Conservation (phyloP, 2,329 filamentous ascomycete species). For the Mollisia scopiformis region DNA sequence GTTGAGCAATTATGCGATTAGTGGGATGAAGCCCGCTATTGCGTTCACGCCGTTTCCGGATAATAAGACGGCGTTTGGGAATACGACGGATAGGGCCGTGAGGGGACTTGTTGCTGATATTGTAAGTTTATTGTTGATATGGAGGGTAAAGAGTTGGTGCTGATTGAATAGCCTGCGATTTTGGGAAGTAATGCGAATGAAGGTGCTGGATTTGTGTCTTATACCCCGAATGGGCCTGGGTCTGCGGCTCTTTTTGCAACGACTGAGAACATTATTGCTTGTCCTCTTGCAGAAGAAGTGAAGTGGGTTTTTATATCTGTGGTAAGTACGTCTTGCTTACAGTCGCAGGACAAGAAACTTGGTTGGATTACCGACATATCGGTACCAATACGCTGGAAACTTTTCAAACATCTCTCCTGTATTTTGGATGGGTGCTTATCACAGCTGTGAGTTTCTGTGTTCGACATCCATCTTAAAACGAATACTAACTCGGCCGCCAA, state of each 20-base stretch:
- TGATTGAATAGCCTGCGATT: conserved; percentile 28
- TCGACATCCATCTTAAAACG: not conserved
- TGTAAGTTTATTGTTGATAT: conserved; percentile 15
- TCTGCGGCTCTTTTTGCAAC: not conserved
- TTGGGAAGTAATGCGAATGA: conserved; percentile 33
- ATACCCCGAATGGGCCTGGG: conserved; percentile 18
- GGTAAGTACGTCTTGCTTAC: not conserved
- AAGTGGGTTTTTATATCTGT: conserved; percentile 2
- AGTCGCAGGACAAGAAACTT: conserved; percentile 4
- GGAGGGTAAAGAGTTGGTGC: conserved; percentile 22
- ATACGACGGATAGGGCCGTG: conserved; percentile 18
- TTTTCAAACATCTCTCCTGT: conserved; percentile 37
- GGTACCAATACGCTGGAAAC: conserved; percentile 38
- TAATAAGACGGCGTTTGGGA: conserved; percentile 21
- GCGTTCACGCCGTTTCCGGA: conserved; percentile 24
- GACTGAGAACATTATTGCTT: conserved; percentile 16
- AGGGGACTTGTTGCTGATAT: conserved; percentile 19
- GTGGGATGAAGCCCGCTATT: conserved; percentile 13
- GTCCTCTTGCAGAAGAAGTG: conserved; percentile 10
- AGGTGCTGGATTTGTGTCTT: conserved; percentile 27
- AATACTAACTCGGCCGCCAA: not conserved
- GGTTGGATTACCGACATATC: conserved; percentile 23
- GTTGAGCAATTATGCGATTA: conserved; percentile 15
- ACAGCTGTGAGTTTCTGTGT: conserved; percentile 17
- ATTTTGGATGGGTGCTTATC: conserved; percentile 36